Evolutionary conservation across 768 basidiomycete genomes (phyloP).

Genomic region (Dacryopinax spathularia): DNA sequence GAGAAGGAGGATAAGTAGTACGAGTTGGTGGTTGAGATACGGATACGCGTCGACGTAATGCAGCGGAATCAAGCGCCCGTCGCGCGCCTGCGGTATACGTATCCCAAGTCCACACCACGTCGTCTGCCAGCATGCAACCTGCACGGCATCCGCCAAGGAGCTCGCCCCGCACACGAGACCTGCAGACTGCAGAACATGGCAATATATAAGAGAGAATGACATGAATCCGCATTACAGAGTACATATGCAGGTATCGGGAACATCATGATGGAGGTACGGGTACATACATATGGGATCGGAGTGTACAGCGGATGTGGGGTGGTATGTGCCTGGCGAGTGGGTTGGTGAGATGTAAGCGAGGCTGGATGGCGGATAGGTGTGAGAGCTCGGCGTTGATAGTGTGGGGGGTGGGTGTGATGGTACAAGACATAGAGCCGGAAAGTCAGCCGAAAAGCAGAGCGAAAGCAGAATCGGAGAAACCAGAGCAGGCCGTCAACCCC

Average conservation of each 20-base stretch:
- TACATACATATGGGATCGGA: neutral
- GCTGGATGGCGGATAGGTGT: neutral
- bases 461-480: slow-evolving; percentile 10
- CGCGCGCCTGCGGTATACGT: too few species aligned
- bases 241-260: slow-evolving; percentile 5
- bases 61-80: too few species aligned
- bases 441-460: slow-evolving; percentile 9
- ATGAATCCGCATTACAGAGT: neutral
- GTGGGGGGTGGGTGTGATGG: slow-evolving; percentile 10
- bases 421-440: slow-evolving; percentile 11
- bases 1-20: neutral
- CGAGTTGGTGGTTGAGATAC: neutral
- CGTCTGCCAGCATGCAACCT: slow-evolving; percentile 3
- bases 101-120: too few species aligned
- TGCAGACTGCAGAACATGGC: neutral
- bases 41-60: too few species aligned
- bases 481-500: slow-evolving; percentile 33
- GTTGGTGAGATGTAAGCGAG: neutral
- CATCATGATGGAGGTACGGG: neutral
- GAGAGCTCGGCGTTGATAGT: neutral
- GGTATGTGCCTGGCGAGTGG: too few species aligned
- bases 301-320: neutral
- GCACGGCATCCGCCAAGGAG: neutral
- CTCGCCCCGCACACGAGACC: neutral
- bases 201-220: neutral